Evolutionary conservation across 345 rosid species (phyloP).

Genomic region (Pugionium cornutum): DNA sequence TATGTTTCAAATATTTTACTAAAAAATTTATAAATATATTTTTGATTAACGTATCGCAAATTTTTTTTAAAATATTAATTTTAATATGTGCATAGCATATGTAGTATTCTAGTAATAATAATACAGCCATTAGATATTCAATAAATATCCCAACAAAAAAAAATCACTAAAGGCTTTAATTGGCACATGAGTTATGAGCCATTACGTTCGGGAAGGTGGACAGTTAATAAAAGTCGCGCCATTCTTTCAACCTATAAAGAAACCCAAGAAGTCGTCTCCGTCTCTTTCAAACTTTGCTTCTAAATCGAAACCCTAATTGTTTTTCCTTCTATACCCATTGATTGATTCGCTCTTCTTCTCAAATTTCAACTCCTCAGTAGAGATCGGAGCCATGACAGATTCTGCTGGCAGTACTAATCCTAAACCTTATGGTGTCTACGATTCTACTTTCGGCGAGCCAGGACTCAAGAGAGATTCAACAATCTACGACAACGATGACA

Average conservation of each 20-base stretch:
- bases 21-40: no score
- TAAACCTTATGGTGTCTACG: slow-evolving; percentile 2
- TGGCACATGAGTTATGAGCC: background rate
- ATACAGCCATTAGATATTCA: no score
- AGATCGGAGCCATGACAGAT: slow-evolving; percentile 1
- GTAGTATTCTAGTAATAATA: no score
- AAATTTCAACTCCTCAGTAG: background rate
- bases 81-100: no score
- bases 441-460: background rate
- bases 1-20: no score
- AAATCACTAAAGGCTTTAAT: background rate
- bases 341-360: slow-evolving; percentile 10
- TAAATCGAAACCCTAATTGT: no score
- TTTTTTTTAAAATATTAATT: no score
- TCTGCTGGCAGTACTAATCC: slow-evolving; percentile 5
- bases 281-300: background rate
- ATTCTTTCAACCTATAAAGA: background rate
- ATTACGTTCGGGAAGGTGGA: slow-evolving; percentile 13
- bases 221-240: slow-evolving; percentile 29
- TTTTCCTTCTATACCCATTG: no score
- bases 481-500: background rate
- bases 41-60: no score
- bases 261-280: background rate
- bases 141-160: no score
- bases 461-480: slow-evolving; percentile 18